Evolutionary conservation across 2,329 filamentous ascomycete species (phyloP).

Genomic region (Acephala macrosclerotiorum): DNA sequence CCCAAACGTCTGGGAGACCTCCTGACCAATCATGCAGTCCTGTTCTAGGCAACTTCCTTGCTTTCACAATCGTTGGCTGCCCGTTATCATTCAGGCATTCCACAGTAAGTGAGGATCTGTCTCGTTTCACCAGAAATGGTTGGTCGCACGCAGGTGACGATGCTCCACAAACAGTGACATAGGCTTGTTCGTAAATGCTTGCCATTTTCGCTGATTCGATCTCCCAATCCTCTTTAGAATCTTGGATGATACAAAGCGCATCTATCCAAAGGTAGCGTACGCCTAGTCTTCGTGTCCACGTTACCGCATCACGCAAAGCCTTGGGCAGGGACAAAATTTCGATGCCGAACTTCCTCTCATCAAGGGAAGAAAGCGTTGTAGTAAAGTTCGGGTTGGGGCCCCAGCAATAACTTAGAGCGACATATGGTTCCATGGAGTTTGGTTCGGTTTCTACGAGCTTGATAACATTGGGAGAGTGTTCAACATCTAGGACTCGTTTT

Average conservation of each 20-base stretch:
- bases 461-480: background rate
- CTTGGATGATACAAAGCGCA: conserved; percentile 20
- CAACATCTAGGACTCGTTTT: background rate
- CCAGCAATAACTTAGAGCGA: background rate
- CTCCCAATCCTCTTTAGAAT: conserved; percentile 19
- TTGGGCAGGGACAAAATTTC: background rate
- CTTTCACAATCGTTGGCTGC: background rate
- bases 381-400: background rate
- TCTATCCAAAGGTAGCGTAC: conserved; percentile 22
- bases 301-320: conserved; percentile 8
- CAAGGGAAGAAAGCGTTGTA: background rate
- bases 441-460: background rate
- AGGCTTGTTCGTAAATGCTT: conserved; percentile 9
- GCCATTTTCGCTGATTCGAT: conserved; percentile 11
- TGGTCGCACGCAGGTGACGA: background rate
- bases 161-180: background rate
- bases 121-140: background rate
- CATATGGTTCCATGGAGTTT: background rate
- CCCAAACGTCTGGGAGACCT: background rate
- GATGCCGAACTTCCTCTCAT: background rate
- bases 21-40: background rate
- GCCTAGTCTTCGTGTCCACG: background rate
- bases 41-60: background rate
- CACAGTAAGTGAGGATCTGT: background rate
- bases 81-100: background rate